These are phyloP conservation scores for Emericellopsis cladophorae DNA, from an alignment of 2,329 filamentous ascomycete species.

Conservation along the genomic window DNA sequence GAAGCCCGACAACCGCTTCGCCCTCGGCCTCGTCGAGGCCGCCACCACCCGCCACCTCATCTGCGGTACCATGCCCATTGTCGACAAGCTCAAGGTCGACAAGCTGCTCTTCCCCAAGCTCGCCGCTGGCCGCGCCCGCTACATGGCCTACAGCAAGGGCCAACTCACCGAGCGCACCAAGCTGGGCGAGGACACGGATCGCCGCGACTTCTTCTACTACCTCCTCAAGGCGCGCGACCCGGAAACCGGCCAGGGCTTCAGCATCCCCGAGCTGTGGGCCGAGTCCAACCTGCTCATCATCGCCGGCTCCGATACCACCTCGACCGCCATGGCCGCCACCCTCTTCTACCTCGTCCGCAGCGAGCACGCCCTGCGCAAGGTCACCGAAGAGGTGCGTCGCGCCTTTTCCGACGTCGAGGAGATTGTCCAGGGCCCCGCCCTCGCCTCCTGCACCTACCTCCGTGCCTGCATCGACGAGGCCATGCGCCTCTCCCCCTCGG, in stretches of 20 bases:
- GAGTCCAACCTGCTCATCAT: conserved; percentile 62
- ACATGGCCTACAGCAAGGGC: conserved; percentile 57
- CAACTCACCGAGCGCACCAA: conserved; percentile 56
- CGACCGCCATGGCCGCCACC: conserved; percentile 51
- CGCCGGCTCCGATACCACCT: conserved; percentile 60
- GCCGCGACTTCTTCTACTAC: conserved; percentile 67
- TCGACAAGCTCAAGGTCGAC: conserved; percentile 54
- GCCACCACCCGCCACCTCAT: conserved; percentile 45
- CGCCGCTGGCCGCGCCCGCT: conserved; percentile 52
- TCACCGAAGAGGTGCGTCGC: conserved; percentile 36
- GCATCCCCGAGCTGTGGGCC: conserved; percentile 54
- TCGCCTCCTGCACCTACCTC: conserved; percentile 43
- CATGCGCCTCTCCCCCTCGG: conserved; percentile 49
- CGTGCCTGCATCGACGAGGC: conserved; percentile 53
- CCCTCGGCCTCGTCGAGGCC: conserved; percentile 52
- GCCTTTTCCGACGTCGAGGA: conserved; percentile 39
- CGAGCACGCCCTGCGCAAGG: conserved; percentile 30
- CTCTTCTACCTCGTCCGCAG: conserved; percentile 50
- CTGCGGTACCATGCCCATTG: conserved; percentile 60
- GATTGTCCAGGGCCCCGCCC: conserved; percentile 35
- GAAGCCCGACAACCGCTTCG: conserved; percentile 47
- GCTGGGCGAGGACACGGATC: conserved; percentile 51
- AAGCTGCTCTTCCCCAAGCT: conserved; percentile 55
- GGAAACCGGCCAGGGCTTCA: conserved; percentile 55
- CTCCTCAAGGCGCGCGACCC: conserved; percentile 59